Base-by-base conservation (phyloP, 1,284 basidiomycete species). In the Ceraceosorus guamensis region DNA sequence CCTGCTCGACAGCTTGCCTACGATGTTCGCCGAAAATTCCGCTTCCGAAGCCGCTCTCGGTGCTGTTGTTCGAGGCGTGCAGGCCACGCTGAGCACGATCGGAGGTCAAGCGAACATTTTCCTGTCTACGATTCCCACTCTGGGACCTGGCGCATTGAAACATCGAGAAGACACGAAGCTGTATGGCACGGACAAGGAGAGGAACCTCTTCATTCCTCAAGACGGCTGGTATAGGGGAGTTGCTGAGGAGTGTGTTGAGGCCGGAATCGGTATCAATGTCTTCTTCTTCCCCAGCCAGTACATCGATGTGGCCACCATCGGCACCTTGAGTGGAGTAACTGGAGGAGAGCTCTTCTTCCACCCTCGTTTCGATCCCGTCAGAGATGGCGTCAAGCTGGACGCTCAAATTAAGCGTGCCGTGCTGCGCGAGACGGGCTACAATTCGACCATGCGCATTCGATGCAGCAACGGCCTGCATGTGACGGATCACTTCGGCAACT, bases 291-390 rank as follows among this genome's bases (percentile, higher is more conserved):
- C 89, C 52, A 83, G 80, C 59, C 84, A 85, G 74, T 87, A 85
- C 67, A 86, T 91, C 64, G 93, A 98, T 77, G 80, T 96, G 1
- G 93, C 87, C 1, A 89, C 88, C 1, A 84, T 99, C 57, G 74
- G 66, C 68, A 71, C 83, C 2, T 81, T 91, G 5, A 77, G 87
- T 0, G 84, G 84, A 0, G 76, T 85, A 14, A 91, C 90, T 0
- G 95, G 95, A n/a, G 95, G 95, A 16, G 90, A 95, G 59, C 73
- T 93, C 0, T 92, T 87, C 78, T 95, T 88, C 80, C 88, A 95
- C 72, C 93, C 95, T 6, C 84, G 88, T 37, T 98, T 92, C 76
- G 83, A 87, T 56, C 82, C 84, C 0, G 78, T 79, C 2, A 82
- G 87, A 46, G 91, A 96, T 74, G 81, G 82, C 7, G 73, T 80